These are phyloP conservation scores for Penicillium roqueforti DNA, from an alignment of 495 filamentous ascomycete genomes.

Conservation along the genomic window DNA sequence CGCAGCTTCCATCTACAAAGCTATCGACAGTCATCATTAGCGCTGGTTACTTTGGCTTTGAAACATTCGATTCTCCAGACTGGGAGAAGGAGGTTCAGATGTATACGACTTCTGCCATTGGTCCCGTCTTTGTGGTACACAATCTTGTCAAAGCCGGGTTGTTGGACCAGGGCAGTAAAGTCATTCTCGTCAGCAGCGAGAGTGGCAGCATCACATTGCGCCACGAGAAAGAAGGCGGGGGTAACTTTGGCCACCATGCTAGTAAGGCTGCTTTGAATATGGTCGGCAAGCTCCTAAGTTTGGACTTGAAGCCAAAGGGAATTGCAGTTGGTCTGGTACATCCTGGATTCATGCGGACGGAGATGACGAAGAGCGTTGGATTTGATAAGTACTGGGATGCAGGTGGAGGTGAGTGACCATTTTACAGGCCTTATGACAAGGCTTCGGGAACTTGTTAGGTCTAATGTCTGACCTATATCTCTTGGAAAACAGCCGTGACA, in stretches of 20 bases:
- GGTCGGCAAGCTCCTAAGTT: constrained; percentile 64
- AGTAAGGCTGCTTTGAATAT: constrained; percentile 72
- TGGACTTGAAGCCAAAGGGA: constrained; percentile 60
- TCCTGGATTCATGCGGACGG: constrained; percentile 72
- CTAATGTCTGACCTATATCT: constrained; percentile 1
- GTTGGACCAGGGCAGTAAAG: constrained; percentile 50
- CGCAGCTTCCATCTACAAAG: constrained; percentile 39
- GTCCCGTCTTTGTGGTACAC: constrained; percentile 62
- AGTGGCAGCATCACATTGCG: constrained; percentile 64
- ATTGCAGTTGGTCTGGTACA: constrained; percentile 65
- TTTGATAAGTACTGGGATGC: constrained; percentile 68
- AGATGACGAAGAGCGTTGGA: constrained; percentile 66
- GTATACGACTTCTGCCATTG: constrained; percentile 67
- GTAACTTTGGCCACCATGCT: constrained; percentile 70
- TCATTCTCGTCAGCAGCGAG: constrained; percentile 65
- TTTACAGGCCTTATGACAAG: not conserved
- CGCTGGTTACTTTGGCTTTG: constrained; percentile 64
- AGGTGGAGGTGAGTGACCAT: constrained; percentile 52
- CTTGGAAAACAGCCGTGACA: constrained; percentile 50
- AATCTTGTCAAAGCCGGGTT: constrained; percentile 52
- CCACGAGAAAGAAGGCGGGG: constrained; percentile 63
- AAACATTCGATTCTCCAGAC: constrained; percentile 58
- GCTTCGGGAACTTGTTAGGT: not conserved
- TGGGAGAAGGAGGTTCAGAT: constrained; percentile 64
- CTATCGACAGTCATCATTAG: constrained; percentile 60